Evolutionary conservation across 805 yeast species (phyloP).

Genomic region (Candida jianshihensis): DNA sequence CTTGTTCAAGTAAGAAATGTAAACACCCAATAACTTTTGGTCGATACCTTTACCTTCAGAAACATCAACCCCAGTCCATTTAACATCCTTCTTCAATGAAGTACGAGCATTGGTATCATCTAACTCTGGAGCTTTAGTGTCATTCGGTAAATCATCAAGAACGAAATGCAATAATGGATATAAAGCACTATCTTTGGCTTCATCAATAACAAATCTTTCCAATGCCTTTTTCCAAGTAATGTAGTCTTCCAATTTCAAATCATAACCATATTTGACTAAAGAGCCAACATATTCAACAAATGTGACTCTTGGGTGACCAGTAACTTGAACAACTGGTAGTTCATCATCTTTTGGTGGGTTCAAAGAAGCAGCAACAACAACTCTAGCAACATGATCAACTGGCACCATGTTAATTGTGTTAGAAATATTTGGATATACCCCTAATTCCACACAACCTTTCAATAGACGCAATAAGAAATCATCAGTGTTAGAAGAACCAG

Average conservation of each 20-base stretch:
- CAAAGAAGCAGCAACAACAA: conserved; percentile 76
- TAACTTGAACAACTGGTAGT: conserved; percentile 85
- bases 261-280: conserved; percentile 66
- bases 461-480: conserved; percentile 91
- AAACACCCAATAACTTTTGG: conserved; percentile 57
- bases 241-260: conserved; percentile 56
- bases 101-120: conserved; percentile 78
- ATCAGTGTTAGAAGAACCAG: conserved; percentile 93
- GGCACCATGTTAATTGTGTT: conserved; percentile 95
- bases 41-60: conserved; percentile 75
- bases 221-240: conserved; percentile 70
- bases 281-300: conserved; percentile 70
- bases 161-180: conserved; percentile 94
- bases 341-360: conserved; percentile 53
- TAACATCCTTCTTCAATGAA: conserved; percentile 56
- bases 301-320: conserved; percentile 88
- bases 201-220: conserved; percentile 72
- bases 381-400: conserved; percentile 95
- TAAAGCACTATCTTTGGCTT: conserved; percentile 73
- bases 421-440: conserved; percentile 74
- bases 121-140: conserved; percentile 91
- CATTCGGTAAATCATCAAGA: conserved; percentile 82
- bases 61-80: conserved; percentile 59
- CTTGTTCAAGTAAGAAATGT: conserved; percentile 71
- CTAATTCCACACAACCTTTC: conserved; percentile 89